A percentile compares a stretch with the other conserved stretches of the same genome.
These are phyloP conservation scores for Mycosarcoma mackinlayi DNA, from an alignment of 1,284 basidiomycete species.

Conservation along the genomic window DNA sequence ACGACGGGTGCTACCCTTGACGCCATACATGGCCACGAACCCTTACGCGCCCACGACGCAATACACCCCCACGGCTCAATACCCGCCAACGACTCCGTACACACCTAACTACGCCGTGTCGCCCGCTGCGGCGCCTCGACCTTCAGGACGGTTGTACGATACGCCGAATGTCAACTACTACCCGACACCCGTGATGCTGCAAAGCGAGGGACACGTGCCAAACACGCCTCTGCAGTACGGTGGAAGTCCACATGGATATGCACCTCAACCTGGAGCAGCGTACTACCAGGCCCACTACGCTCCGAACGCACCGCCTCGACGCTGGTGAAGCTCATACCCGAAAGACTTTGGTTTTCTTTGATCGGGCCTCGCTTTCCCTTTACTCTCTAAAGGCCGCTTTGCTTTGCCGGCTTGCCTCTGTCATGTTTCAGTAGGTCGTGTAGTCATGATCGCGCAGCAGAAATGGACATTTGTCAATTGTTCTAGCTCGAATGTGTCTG, in stretches of 20 bases:
- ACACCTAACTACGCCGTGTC: slow-evolving; percentile 26
- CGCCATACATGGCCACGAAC: too few relatives aligned
- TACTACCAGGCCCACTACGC: slow-evolving; percentile 6
- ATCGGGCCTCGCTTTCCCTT: too few relatives aligned
- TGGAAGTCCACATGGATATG: background rate
- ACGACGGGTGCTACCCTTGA: slow-evolving; percentile 13
- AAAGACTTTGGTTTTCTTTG: background rate
- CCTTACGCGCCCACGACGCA: too few relatives aligned
- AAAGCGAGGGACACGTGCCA: slow-evolving; percentile 3
- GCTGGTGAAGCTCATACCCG: background rate
- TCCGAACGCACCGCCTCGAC: slow-evolving; percentile 11
- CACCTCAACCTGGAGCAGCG: background rate
- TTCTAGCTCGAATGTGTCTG: too few relatives aligned
- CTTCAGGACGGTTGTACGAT: slow-evolving; percentile 35
- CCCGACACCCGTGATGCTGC: slow-evolving; percentile 24
- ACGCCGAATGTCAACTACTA: slow-evolving; percentile 43
- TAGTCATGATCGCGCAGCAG: too few relatives aligned
- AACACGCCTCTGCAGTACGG: background rate
- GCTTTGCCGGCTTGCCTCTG: too few relatives aligned
- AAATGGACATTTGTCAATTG: too few relatives aligned
- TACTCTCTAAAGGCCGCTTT: too few relatives aligned
- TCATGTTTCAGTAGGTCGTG: too few relatives aligned
- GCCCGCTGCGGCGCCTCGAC: slow-evolving; percentile 9
- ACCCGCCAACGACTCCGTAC: too few relatives aligned
- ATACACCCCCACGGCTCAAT: too few relatives aligned